Base-by-base conservation (phyloP, 768 basidiomycete species). In the Termitomyces sp. region DNA sequence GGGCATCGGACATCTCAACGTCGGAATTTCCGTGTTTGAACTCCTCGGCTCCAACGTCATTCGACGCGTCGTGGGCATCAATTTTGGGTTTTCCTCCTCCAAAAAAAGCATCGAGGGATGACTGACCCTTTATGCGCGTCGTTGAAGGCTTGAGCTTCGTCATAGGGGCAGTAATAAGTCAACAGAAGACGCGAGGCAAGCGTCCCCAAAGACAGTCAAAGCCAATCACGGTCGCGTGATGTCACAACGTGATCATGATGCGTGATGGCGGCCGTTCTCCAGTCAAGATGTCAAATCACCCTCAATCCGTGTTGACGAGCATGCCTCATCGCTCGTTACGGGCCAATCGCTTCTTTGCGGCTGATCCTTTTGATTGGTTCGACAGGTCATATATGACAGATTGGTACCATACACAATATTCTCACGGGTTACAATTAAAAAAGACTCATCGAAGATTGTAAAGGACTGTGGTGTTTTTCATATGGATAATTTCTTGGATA, bases 41-140 rank as follows among this genome's bases (percentile, higher is more conserved):
- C 70, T 73, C 74, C 47, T 71, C 68, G 12, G 64, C 62, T 23
- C 60, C 58, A 4, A 55, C 63, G 19, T 70, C 68, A n/a, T 67
- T 69, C 9, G 70, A 63, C 51, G 69, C 67, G 50, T 68, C 68
- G 31, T 64, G 65, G n/a, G 70, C 71, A 40, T 72, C 70, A 1
- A 67, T 63, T 58, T 67, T 64, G 55, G 69, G 70, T 61, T 73
- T 73, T 50, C 60, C 63, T 33, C 73, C 74, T 49, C 69, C 70
- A 56, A 87, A 86, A 65, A 85, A 87, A 1, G 80, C 72, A 3
- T 72, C 73, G 21, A 88, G 74, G 5, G 81, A 69, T 56, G 78
- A 78, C 63, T 88, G 85, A 17, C 73, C 74, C 55, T 76, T 76
- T 8, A 70, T 41, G 31, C 66, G 70, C 17, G 73, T 61, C 62